Evolutionary conservation across 805 yeast genomes (phyloP).

Genomic region (Jamesozyma rosinii): DNA sequence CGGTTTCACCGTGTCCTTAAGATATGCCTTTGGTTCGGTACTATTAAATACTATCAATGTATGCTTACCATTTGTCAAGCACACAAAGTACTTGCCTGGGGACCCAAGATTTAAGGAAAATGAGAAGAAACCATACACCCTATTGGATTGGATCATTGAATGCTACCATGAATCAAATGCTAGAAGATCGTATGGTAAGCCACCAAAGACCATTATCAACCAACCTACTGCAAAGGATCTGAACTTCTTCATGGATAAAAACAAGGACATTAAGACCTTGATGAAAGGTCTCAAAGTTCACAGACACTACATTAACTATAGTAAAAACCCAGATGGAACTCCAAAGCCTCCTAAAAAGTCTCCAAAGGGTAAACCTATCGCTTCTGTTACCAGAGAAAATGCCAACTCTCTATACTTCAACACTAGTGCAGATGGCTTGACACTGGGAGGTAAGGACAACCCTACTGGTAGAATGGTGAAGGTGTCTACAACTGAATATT

Average conservation of each 20-base stretch:
- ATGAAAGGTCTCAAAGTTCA: conserved; percentile 16
- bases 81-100: conserved; percentile 18
- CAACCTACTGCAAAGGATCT: conserved; percentile 10
- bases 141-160: conserved; percentile 19
- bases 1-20: conserved; percentile 16
- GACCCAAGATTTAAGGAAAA: conserved; percentile 14
- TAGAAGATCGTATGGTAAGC: conserved; percentile 3
- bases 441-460: conserved; percentile 2
- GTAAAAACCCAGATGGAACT: conserved; percentile 16
- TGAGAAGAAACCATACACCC: conserved; percentile 8
- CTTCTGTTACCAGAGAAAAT: conserved; percentile 17
- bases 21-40: conserved; percentile 16
- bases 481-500: conserved; percentile 12
- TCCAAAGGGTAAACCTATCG: conserved; percentile 11
- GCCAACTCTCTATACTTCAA: conserved; percentile 14
- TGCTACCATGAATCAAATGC: conserved; percentile 9
- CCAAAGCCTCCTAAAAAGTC: conserved; percentile 13
- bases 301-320: conserved; percentile 18
- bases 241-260: conserved; percentile 13
- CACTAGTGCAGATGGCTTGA: conserved; percentile 8
- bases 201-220: neutral
- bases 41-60: conserved; percentile 15
- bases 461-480: conserved; percentile 9
- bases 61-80: conserved; percentile 14
- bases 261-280: conserved; percentile 11